These are phyloP conservation scores for Arthrobotrys sinensis DNA, from an alignment of 2,329 filamentous ascomycete genomes.

Conservation along the genomic window DNA sequence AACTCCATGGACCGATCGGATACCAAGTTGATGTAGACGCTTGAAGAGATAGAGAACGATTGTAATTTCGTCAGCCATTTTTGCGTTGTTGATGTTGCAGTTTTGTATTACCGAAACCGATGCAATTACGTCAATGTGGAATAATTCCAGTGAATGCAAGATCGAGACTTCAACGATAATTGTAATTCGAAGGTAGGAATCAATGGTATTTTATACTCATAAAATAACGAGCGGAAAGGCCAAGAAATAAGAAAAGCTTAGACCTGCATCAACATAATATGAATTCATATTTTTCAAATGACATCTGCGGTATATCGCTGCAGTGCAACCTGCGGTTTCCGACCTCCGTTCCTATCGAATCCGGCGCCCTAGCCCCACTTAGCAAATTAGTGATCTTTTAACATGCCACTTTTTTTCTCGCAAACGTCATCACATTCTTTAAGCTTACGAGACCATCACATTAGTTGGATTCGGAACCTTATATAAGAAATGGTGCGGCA, in stretches of 20 bases:
- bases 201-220: not conserved
- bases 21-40: constrained; percentile 76
- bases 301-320: not conserved
- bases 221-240: not conserved
- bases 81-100: constrained; percentile 45
- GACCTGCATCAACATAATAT: not conserved
- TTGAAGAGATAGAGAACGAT: constrained; percentile 75
- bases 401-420: constrained; percentile 9
- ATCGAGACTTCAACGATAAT: not conserved
- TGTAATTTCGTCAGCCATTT: constrained; percentile 59
- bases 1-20: constrained; percentile 78
- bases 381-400: constrained; percentile 13
- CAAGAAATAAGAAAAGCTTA: not conserved
- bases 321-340: not conserved
- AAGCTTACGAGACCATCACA: not conserved
- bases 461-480: not conserved
- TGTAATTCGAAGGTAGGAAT: not conserved
- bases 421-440: constrained; percentile 34
- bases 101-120: constrained; percentile 12
- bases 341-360: constrained; percentile 37
- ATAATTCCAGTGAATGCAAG: not conserved
- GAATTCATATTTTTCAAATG: not conserved
- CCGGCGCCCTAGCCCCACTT: constrained; percentile 20
- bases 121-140: constrained; percentile 28
- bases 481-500: not conserved